phyloP scores from a whole-genome alignment of 1,284 basidiomycete genomes.

The Porodaedalea pini region DNA sequence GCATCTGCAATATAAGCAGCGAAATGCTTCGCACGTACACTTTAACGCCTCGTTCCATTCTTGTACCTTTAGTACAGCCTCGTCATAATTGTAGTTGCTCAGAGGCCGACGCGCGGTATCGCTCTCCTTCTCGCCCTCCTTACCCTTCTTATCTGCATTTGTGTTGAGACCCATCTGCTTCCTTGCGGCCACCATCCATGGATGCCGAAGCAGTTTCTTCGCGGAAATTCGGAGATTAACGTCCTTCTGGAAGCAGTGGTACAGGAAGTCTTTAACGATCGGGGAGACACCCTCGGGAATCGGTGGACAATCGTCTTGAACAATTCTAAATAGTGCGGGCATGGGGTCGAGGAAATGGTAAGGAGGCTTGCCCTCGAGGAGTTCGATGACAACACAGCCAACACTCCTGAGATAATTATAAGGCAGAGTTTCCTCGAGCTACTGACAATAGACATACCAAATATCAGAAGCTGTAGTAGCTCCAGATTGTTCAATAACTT shows the following conservation, averaged over 20 bases:
- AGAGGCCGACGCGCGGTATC: constrained; percentile 49
- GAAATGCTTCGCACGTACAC: constrained; percentile 51
- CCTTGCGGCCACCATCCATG: constrained; percentile 90
- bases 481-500: constrained; percentile 95
- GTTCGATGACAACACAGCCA: constrained; percentile 94
- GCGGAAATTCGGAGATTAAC: constrained; percentile 91
- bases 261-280: constrained; percentile 93
- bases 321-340: constrained; percentile 97
- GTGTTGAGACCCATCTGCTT: constrained; percentile 60
- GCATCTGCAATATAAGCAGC: not conserved
- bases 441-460: constrained; percentile 54
- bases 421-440: constrained; percentile 7
- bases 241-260: constrained; percentile 98
- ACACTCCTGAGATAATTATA: constrained; percentile 60
- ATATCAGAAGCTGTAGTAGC: constrained; percentile 97
- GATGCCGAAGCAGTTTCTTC: constrained; percentile 88
- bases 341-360: constrained; percentile 96
- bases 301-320: constrained; percentile 95
- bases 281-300: constrained; percentile 93
- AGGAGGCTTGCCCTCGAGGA: constrained; percentile 93
- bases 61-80: constrained; percentile 92
- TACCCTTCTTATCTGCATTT: constrained; percentile 35
- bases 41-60: constrained; percentile 98
- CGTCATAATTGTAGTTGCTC: constrained; percentile 85
- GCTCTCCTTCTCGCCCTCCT: constrained; percentile 39